These are phyloP conservation scores for Bacidia rubella DNA, from an alignment of 495 filamentous ascomycete species.

Conservation along the genomic window DNA sequence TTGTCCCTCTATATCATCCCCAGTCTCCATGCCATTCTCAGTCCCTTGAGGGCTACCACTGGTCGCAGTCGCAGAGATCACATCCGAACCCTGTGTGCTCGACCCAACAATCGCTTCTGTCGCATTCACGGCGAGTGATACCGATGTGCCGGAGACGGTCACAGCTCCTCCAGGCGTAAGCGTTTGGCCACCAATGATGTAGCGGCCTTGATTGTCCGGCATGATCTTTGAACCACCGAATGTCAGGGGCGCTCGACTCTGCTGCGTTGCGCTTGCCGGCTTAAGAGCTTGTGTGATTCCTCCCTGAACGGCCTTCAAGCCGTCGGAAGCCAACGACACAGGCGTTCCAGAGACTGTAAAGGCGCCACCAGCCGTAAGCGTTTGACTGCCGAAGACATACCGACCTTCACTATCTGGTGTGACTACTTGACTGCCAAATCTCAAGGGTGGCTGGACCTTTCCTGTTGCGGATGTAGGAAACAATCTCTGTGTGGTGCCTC, in stretches of 20 bases:
- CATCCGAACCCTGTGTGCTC: background rate
- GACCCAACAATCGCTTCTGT: background rate
- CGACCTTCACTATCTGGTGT: conserved; percentile 6
- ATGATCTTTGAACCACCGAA: background rate
- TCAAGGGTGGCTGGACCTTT: background rate
- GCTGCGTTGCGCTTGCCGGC: background rate
- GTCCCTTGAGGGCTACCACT: no score
- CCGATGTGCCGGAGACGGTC: background rate
- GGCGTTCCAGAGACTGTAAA: conserved; percentile 6
- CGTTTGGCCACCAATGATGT: conserved; percentile 8
- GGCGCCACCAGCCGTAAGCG: conserved; percentile 11
- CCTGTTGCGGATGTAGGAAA: background rate
- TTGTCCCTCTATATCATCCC: no score
- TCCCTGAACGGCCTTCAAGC: conserved; percentile 6
- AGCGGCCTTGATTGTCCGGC: background rate
- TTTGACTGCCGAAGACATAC: conserved; percentile 16
- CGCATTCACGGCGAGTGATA: background rate
- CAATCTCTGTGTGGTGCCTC: background rate
- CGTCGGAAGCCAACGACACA: conserved; percentile 10
- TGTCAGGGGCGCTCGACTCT: background rate
- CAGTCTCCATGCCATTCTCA: no score
- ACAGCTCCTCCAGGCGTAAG: conserved; percentile 6
- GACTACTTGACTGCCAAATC: conserved; percentile 2
- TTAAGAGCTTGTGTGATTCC: conserved; percentile 7
- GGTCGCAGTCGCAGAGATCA: background rate